Base-by-base conservation (phyloP, 257 asterid species). In the Thymus mandschuricus region DNA sequence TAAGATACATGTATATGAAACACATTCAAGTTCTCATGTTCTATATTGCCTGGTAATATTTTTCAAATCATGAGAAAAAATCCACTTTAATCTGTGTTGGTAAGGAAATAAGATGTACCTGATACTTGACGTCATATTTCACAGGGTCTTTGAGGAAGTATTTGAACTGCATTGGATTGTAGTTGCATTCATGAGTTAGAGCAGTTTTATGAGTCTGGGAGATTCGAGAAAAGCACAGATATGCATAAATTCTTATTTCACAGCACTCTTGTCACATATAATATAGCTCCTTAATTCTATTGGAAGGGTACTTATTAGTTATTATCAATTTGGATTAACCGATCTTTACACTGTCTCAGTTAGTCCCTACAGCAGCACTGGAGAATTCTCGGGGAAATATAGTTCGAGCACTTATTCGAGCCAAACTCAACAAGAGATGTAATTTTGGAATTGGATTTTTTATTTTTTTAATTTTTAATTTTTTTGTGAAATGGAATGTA, bases 61-160 rank as follows among this genome's bases (percentile, higher is more conserved):
- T 57, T 34, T 63, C 48, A 21, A 60, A 50, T 41, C 27, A 8
- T 66, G 60, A 64, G 59, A 63, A 45, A 13, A 52, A 57, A 12
- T 28, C 33, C 58, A 15, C 31, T 15, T 27, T 5, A 13, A 51
- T 4, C 29, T 15, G 58, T 12, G 46, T 9, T 12, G 21, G 46
- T 49, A 52, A 33, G 67, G 66, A 38, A 49, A 66, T 63, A 29
- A 7, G 40, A 62, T 6, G 64, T 81, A 88, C 99, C 99, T 94
- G 99, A 81, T 94, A 94, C 75, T 91, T 82, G 75, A 85, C 89
- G 58, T 82, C 89, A 60, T 85, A 82, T 74, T 80, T 85, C 78
- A 82, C 85, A 11, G 87, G 87, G 67, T 85, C 89, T 70, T 76
- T 78, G 74, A 85, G 82, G 79, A 85, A 82, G 85, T 85, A 85